Evolutionary conservation across 345 rosid species (phyloP).

Genomic region (Dipteronia dyeriana): DNA sequence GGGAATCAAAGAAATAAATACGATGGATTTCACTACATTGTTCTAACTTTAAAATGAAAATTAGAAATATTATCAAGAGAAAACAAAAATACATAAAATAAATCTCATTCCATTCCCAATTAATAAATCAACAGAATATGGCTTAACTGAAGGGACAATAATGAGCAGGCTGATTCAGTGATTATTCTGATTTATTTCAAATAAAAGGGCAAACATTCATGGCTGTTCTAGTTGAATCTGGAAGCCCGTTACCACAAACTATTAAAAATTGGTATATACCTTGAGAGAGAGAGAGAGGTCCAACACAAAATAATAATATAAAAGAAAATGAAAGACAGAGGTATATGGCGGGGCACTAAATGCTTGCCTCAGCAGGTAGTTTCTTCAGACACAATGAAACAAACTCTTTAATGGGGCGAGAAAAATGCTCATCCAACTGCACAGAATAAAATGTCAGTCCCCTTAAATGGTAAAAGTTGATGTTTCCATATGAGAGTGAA

Average conservation of each 20-base stretch:
- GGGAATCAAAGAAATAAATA: not conserved
- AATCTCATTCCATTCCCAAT: not conserved
- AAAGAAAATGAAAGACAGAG: not conserved
- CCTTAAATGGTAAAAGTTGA: conserved; percentile 23
- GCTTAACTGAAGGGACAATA: not conserved
- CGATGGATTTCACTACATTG: not conserved
- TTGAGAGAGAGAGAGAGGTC: not conserved
- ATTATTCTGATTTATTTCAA: not conserved
- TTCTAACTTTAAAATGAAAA: not conserved
- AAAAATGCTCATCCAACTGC: conserved; percentile 99
- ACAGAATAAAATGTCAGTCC: conserved; percentile 27
- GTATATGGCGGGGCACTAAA: conserved; percentile 4
- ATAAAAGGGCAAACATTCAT: not conserved
- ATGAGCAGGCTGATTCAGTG: conserved; percentile 1
- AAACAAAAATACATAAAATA: not conserved
- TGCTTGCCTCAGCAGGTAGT: conserved; percentile 83
- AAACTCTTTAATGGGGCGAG: conserved; percentile 96
- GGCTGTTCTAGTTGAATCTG: not conserved
- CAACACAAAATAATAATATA: not conserved
- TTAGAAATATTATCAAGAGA: not conserved
- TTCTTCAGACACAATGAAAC: conserved; percentile 93
- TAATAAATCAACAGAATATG: not conserved
- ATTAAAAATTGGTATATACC: not conserved
- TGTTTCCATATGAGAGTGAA: conserved; percentile 8
- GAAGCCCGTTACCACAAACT: not conserved